Base-by-base conservation (phyloP, 495 filamentous ascomycete genomes). In the Terfezia boudieri region DNA sequence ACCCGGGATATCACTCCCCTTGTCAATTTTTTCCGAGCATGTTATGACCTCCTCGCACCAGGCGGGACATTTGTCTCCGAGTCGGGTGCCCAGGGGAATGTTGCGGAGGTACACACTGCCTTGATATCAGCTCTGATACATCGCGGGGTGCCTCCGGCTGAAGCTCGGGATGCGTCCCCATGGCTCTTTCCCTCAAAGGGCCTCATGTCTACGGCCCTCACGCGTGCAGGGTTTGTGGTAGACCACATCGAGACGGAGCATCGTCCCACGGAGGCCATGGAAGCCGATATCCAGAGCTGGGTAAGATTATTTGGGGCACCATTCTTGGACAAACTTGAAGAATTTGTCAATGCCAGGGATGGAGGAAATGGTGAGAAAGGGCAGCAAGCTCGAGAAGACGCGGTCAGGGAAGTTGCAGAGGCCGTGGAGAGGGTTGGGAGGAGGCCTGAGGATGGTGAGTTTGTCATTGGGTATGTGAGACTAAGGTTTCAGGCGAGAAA, bases 131-230 rank as follows among this genome's bases (percentile, higher is more conserved):
- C 71, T 9, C 56, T 78, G 0, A 63, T 81, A 4, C 70, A 70
- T 26, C 69, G 74, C 1, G 73, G 80, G 0, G 59, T 83, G 0
- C 66, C 73, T 0, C 50, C 80, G 0, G 65, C 67, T 23, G 55
- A 63, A 36, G 77, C 73, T 0, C 56, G 67, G 48, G 74, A 67
- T 55, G 69, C 67, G 1, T 70, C 71, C 55, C 83, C 82, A 16
- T 88, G 84, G 83, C 83, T 81, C 59, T 86, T 86, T 61, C 79
- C 82, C 0, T 78, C 76, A 37, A 79, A 77, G 56, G 62, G 5
- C 12, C 58, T 61, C 35, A 76, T 72, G 71, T 62, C 55, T 22
- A 56, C 63, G 9, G 66, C 75, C 54, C 63, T 86, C 57, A 71
- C 74, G 57, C 59, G 67, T 16, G 65, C 65, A 0, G 82, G 80